Conservation (phyloP, 106 monocot species). For the Allium sativum region DNA sequence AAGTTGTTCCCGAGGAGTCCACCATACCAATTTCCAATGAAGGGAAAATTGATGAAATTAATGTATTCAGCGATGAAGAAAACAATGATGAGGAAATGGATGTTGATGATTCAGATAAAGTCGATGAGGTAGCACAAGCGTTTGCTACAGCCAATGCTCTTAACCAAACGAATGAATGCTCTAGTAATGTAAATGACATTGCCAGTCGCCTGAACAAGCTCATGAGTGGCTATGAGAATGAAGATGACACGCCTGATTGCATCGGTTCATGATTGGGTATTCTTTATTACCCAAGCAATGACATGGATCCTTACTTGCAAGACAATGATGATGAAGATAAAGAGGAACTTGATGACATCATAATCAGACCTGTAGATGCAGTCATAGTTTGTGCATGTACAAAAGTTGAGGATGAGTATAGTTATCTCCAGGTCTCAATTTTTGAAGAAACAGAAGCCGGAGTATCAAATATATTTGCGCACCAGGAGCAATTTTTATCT, state of each 20-base stretch:
- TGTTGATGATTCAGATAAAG: conserved; percentile 10
- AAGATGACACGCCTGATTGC: conserved; percentile 61
- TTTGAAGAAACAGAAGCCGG: conserved; percentile 64
- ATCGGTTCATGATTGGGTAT: conserved; percentile 56
- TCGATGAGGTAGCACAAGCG: conserved; percentile 52
- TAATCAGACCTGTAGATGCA: conserved; percentile 77
- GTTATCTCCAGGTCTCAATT: conserved; percentile 69
- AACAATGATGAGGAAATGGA: conserved; percentile 50
- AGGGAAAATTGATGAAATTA: conserved; percentile 38
- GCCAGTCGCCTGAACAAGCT: conserved; percentile 50
- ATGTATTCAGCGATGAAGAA: conserved; percentile 50
- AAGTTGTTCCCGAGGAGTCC: conserved; percentile 44
- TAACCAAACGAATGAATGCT: conserved; percentile 10
- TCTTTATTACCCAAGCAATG: conserved; percentile 71
- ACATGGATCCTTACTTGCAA: conserved; percentile 74
- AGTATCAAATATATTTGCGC: conserved; percentile 76
- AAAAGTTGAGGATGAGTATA: conserved; percentile 63
- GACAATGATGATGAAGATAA: conserved; percentile 55
- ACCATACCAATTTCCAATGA: conserved; percentile 54
- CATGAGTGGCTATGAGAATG: conserved; percentile 86
- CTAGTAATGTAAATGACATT: conserved; percentile 26
- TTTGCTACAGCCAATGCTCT: conserved; percentile 51
- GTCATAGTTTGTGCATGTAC: conserved; percentile 65
- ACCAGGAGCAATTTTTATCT: conserved; percentile 73
- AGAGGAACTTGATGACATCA: conserved; percentile 71